A percentile compares a stretch with the other conserved stretches of the same genome.
Conservation (phyloP, 1,139 yeast species). For the Protomyces arabidopsidicola region DNA sequence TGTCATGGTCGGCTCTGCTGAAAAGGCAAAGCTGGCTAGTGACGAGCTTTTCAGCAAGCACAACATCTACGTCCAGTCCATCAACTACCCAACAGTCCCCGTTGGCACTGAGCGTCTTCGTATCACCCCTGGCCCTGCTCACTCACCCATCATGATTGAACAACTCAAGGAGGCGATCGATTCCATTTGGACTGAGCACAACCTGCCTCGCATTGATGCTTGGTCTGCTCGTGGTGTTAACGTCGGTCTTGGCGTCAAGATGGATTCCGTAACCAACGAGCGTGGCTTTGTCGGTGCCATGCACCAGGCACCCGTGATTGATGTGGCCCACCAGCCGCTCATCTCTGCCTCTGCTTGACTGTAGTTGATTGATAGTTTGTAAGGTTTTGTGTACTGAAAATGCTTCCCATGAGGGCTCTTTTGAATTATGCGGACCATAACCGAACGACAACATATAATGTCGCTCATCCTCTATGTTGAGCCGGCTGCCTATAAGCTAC, state of each 20-base stretch:
- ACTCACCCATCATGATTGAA: conserved; percentile 68
- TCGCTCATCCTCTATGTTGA: conserved; percentile 9
- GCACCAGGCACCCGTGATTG: conserved; percentile 20
- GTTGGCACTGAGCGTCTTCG: conserved; percentile 93
- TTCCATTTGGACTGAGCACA: conserved; percentile 68
- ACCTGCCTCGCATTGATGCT: conserved; percentile 67
- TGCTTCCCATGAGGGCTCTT: too few species aligned
- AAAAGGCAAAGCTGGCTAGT: conserved; percentile 82
- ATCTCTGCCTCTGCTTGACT: conserved; percentile 14
- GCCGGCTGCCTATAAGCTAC: conserved; percentile 22
- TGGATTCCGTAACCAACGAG: conserved; percentile 16
- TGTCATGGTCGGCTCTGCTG: conserved; percentile 88
- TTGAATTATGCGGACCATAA: too few species aligned
- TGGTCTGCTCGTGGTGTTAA: conserved; percentile 80
- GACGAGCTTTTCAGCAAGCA: conserved; percentile 80
- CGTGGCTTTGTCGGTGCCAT: conserved; percentile 20
- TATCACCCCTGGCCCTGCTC: conserved; percentile 98
- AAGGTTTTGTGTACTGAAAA: not conserved
- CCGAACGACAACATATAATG: not conserved
- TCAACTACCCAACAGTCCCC: conserved; percentile 96
- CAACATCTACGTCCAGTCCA: conserved; percentile 91
- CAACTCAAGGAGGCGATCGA: conserved; percentile 73
- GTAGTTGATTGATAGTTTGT: not conserved
- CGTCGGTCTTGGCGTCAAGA: conserved; percentile 72
- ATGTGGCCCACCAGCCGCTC: conserved; percentile 20